Conservation (phyloP, 2,329 filamentous ascomycete genomes). For the Bisporella sp. region DNA sequence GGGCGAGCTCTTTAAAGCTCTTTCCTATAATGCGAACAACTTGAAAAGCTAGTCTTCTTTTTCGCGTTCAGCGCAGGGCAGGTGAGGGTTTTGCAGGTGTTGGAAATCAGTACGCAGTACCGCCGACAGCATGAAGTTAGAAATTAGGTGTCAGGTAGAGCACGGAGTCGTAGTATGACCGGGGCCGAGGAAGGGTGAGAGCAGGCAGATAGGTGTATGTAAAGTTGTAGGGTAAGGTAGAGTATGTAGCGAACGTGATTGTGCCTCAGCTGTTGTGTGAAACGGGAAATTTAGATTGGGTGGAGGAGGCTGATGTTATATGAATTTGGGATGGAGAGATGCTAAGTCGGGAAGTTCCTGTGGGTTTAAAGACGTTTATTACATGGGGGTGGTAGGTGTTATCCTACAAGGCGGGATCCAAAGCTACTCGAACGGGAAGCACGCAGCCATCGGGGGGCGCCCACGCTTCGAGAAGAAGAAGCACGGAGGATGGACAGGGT, state of each 20-base stretch:
- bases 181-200: not conserved
- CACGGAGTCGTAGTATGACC: not conserved
- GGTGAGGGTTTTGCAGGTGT: not conserved
- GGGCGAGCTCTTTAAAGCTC: constrained; percentile 13
- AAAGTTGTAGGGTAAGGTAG: not conserved
- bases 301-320: constrained; percentile 22
- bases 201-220: not conserved
- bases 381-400: constrained; percentile 7
- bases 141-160: not conserved
- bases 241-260: constrained; percentile 5
- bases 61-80: not conserved
- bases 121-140: not conserved
- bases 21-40: constrained; percentile 9
- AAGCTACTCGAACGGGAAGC: too few species aligned
- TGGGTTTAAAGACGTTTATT: constrained; percentile 9
- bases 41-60: not conserved
- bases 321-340: constrained; percentile 7
- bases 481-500: too few species aligned
- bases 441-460: too few species aligned
- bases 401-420: too few species aligned
- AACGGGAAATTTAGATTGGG: constrained; percentile 1
- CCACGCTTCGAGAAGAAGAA: too few species aligned
- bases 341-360: constrained; percentile 17
- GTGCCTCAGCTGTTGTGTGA: not conserved
- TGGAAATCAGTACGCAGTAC: not conserved